Conservation (phyloP, 1,284 basidiomycete genomes). For the Xanthoconium separans region DNA sequence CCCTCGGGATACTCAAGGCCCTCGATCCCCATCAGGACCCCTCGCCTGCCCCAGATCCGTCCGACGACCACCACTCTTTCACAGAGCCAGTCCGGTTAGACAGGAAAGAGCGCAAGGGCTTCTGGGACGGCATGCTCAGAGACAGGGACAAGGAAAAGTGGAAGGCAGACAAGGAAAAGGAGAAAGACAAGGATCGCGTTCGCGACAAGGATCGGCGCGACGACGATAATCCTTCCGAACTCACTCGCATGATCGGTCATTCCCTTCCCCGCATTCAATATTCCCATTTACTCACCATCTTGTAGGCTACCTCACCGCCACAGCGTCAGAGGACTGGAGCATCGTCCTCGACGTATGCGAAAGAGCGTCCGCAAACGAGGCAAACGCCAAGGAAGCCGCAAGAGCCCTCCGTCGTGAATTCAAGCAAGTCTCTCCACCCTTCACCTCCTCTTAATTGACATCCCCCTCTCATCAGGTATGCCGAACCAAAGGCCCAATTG, state of each 20-base stretch:
- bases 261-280: neutral
- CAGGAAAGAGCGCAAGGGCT: conserved; percentile 47
- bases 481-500: conserved; percentile 66
- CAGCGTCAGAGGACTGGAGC: conserved; percentile 74
- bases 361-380: conserved; percentile 61
- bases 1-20: conserved; percentile 55
- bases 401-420: conserved; percentile 73
- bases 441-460: neutral
- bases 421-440: conserved; percentile 48
- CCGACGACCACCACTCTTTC: conserved; percentile 31
- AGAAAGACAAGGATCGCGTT: conserved; percentile 27
- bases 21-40: conserved; percentile 49
- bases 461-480: conserved; percentile 47
- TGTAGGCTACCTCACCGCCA: conserved; percentile 70
- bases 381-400: conserved; percentile 71
- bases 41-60: conserved; percentile 20
- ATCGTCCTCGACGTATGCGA: conserved; percentile 79
- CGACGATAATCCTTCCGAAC: conserved; percentile 49
- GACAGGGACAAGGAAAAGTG: conserved; percentile 36
- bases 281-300: neutral
- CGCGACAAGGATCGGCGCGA: conserved; percentile 32
- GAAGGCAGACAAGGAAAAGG: conserved; percentile 29
- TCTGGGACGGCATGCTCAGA: conserved; percentile 48
- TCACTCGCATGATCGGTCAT: conserved; percentile 70
- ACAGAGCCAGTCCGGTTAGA: conserved; percentile 30